phyloP scores from a whole-genome alignment of 371 early-diverging fungal species.

The Apophysomyces sp. region DNA sequence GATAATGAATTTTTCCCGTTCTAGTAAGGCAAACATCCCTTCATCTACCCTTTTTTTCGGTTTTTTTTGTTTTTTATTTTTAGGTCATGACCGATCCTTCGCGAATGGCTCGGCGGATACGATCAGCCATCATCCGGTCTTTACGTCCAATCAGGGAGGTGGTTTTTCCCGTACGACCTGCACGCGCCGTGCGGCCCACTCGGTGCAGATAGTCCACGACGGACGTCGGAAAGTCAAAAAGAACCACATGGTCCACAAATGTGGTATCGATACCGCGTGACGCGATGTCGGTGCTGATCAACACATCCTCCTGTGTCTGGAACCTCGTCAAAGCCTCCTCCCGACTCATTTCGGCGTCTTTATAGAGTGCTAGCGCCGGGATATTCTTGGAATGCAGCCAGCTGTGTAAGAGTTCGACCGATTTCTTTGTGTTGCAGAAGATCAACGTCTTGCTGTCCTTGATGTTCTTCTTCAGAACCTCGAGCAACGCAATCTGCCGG shows the following conservation, averaged over 20 bases:
- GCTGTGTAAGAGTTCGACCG: conserved; percentile 60
- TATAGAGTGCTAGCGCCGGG: conserved; percentile 56
- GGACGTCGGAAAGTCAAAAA: conserved; percentile 94
- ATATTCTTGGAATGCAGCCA: conserved; percentile 62
- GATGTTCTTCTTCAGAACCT: conserved; percentile 70
- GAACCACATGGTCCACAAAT: conserved; percentile 87
- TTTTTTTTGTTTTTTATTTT: conserved; percentile 3
- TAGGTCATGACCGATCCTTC: conserved; percentile 58
- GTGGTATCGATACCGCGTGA: conserved; percentile 94
- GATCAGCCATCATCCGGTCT: conserved; percentile 78
- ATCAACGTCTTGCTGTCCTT: conserved; percentile 65
- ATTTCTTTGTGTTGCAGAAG: conserved; percentile 84
- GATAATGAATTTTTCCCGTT: neutral
- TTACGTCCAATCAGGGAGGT: conserved; percentile 79
- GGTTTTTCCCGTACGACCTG: conserved; percentile 84
- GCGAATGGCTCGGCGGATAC: conserved; percentile 71
- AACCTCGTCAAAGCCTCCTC: conserved; percentile 48
- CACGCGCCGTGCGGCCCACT: conserved; percentile 95
- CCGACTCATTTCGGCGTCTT: conserved; percentile 48
- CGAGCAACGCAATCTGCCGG: conserved; percentile 64
- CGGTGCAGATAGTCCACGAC: conserved; percentile 95
- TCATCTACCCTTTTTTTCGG: neutral
- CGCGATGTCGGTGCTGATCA: conserved; percentile 95
- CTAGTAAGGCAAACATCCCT: neutral
- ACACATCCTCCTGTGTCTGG: conserved; percentile 38